phyloP scores from a whole-genome alignment of 129 eudicot genomes.

The Calendula officinalis region DNA sequence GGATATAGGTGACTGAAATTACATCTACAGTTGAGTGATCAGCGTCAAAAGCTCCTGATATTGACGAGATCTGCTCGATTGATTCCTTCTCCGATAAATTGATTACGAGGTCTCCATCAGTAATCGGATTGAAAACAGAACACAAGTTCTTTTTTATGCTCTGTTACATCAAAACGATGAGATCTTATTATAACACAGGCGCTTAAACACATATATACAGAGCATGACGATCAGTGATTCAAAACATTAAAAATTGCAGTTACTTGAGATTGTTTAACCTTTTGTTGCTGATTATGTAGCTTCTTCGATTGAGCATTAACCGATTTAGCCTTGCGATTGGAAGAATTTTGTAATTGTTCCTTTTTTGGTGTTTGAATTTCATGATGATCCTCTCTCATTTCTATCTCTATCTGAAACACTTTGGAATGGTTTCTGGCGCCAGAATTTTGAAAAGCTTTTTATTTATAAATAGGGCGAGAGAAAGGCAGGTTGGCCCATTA shows the following conservation, averaged over 20 bases:
- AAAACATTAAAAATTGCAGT: not conserved
- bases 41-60: conserved; percentile 8
- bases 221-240: conserved; percentile 10
- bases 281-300: conserved; percentile 26
- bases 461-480: not conserved
- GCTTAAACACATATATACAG: not conserved
- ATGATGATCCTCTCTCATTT: conserved; percentile 25
- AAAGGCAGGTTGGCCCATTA: not conserved
- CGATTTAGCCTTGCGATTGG: conserved; percentile 30
- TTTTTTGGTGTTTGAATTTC: conserved; percentile 34
- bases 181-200: not conserved
- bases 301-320: conserved; percentile 10
- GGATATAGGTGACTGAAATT: conserved; percentile 1
- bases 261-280: conserved; percentile 14
- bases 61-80: conserved; percentile 9
- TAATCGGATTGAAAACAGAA: conserved; percentile 16
- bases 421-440: conserved; percentile 33
- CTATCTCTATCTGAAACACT: not conserved
- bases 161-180: conserved; percentile 24
- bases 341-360: conserved; percentile 18
- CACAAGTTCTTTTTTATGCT: conserved; percentile 11
- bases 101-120: conserved; percentile 8
- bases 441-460: conserved; percentile 10
- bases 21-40: conserved; percentile 17
- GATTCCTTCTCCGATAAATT: conserved; percentile 22